These are phyloP conservation scores for Albifimbria verrucaria DNA, from an alignment of 2,329 filamentous ascomycete genomes.

Conservation along the genomic window DNA sequence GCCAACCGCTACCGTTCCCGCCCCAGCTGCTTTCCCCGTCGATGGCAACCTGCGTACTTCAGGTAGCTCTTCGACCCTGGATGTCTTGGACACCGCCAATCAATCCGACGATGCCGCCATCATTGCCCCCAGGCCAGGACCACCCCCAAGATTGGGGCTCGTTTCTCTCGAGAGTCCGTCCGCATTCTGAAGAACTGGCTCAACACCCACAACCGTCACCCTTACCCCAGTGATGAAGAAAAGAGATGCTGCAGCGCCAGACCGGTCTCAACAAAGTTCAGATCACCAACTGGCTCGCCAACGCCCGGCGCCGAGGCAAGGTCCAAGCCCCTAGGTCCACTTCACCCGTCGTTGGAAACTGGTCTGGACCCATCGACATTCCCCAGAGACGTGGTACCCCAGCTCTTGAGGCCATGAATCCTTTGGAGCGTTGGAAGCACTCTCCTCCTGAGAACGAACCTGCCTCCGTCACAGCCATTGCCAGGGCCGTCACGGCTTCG, in stretches of 20 bases:
- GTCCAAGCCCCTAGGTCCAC: slow-evolving; percentile 63
- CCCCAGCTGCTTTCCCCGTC: slow-evolving; percentile 20
- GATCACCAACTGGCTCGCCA: slow-evolving; percentile 90
- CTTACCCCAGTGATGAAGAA: slow-evolving; percentile 85
- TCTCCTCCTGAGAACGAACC: slow-evolving; percentile 60
- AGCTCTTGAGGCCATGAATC: slow-evolving; percentile 51
- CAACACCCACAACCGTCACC: slow-evolving; percentile 72
- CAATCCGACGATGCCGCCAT: slow-evolving; percentile 15
- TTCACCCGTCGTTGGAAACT: slow-evolving; percentile 64
- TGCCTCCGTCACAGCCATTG: slow-evolving; percentile 56
- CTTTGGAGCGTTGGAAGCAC: slow-evolving; percentile 56
- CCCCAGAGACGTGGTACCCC: slow-evolving; percentile 59
- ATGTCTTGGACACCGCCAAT: slow-evolving; percentile 21
- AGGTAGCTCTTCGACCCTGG: slow-evolving; percentile 21
- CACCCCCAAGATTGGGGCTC: slow-evolving; percentile 63
- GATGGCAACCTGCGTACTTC: slow-evolving; percentile 19
- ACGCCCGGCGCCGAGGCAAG: slow-evolving; percentile 80
- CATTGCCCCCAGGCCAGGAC: slow-evolving; percentile 19
- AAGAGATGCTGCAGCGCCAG: slow-evolving; percentile 74
- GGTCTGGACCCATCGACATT: slow-evolving; percentile 68
- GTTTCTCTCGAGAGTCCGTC: slow-evolving; percentile 78
- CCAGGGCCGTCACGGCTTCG: slow-evolving; percentile 53
- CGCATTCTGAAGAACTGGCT: slow-evolving; percentile 84
- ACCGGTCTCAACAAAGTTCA: slow-evolving; percentile 81
- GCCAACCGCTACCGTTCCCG: slow-evolving; percentile 32